Base-by-base conservation (phyloP, 2,329 filamentous ascomycete genomes). In the Westerdykella ornata region DNA sequence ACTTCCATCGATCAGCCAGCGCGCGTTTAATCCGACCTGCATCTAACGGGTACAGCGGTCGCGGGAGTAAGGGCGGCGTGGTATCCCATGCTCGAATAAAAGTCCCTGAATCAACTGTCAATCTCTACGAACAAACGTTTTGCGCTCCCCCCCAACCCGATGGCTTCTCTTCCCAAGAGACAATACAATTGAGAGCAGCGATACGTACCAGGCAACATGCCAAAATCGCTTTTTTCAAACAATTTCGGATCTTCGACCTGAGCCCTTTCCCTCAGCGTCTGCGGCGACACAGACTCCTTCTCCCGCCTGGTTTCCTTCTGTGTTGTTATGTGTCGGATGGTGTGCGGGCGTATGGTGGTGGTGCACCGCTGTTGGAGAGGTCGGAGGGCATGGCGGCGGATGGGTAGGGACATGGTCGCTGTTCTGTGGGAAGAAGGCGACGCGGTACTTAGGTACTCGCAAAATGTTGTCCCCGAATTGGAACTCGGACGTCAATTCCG, bases 301-400 rank as follows among this genome's bases (percentile, higher is more conserved):
- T 40, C 20, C n/a, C n/a, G n/a, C n/a, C n/a, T n/a, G 22, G 22
- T 26, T 26, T 11, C 4, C 22, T 26, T 11, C 22, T 11, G 3
- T 9, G 8, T 26, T 11, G 22, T 2, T 7, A 26, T 9, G 22
- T 26, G 22, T 9, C 22, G 22, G 4, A 26, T 26, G 7, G 7
- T 26, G 22, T 26, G 22, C 22, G 22, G 22, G 8, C 22, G 22
- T 45, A 55, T 51, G 39, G 59, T 48, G 46, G 54, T 51, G 39
- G 59, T 48, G 34, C 57, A 62, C 54, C 59, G 58, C 32, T 49
- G 57, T 30, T 52, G 49, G 14, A 60, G 43, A 13, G 50, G 52
- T 43, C 53, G 54, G 18, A 47, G 38, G 39, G 50, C 50, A n/a
- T n/a, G 4, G 12, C 22, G 22, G 22, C 22, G n/a, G n/a, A n/a